Evolutionary conservation across 116 monocot genomes (phyloP).

Genomic region (Zostera marina): DNA sequence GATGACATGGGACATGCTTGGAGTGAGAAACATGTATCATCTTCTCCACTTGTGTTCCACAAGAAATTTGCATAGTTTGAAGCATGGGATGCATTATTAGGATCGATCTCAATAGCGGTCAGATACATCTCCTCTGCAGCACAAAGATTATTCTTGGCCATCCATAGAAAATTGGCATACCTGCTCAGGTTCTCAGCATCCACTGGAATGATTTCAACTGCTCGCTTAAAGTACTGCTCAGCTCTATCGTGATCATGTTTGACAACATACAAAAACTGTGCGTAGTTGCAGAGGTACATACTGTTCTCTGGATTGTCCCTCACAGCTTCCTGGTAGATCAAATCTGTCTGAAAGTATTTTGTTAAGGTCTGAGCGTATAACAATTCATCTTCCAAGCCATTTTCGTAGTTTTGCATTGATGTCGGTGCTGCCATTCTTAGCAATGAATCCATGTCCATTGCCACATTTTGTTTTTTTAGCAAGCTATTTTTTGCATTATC

Average conservation of each 20-base stretch:
- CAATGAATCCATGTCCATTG: conserved; percentile 32
- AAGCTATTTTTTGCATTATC: conserved; percentile 20
- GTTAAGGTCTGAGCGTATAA: neutral
- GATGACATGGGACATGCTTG: neutral
- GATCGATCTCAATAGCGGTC: conserved; percentile 59
- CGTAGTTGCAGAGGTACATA: conserved; percentile 59
- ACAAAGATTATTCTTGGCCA: conserved; percentile 33
- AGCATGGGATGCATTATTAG: conserved; percentile 30
- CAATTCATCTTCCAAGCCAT: conserved; percentile 9
- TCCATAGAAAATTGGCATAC: conserved; percentile 77
- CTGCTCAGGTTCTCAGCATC: conserved; percentile 50
- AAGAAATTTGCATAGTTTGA: conserved; percentile 77
- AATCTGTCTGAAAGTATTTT: conserved; percentile 26
- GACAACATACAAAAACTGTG: conserved; percentile 68
- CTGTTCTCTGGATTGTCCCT: conserved; percentile 35
- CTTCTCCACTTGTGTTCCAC: conserved; percentile 75
- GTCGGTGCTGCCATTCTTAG: conserved; percentile 35
- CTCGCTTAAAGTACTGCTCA: conserved; percentile 57
- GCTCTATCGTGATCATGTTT: conserved; percentile 38
- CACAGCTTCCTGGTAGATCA: conserved; percentile 33
- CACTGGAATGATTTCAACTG: conserved; percentile 24
- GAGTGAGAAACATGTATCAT: conserved; percentile 65
- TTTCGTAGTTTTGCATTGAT: too few species aligned
- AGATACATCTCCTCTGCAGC: conserved; percentile 67
- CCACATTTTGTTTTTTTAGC: conserved; percentile 13